These are phyloP conservation scores for rapeseed (Brassica napus) DNA, from an alignment of 345 rosid genomes.

Conservation along the genomic window DNA sequence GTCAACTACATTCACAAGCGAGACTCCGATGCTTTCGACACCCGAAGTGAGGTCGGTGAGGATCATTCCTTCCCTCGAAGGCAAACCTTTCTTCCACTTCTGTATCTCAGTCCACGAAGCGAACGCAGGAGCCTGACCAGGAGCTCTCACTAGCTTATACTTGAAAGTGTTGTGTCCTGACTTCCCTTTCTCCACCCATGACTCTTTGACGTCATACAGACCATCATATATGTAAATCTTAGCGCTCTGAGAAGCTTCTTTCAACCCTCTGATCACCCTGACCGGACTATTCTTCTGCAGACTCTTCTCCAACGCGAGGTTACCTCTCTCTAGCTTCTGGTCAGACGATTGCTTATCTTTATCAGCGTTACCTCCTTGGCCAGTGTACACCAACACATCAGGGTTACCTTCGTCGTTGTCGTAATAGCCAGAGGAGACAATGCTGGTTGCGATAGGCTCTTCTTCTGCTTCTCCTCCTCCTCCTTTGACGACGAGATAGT, in stretches of 20 bases:
- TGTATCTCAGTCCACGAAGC: conserved; percentile 58
- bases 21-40: conserved; percentile 57
- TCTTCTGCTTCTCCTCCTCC: neutral
- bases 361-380: conserved; percentile 78
- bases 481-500: neutral
- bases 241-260: conserved; percentile 38
- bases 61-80: conserved; percentile 63
- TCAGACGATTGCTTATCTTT: conserved; percentile 61
- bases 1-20: conserved; percentile 85
- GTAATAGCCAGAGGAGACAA: conserved; percentile 68
- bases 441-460: neutral
- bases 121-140: conserved; percentile 68
- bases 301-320: conserved; percentile 91
- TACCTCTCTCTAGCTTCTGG: conserved; percentile 92
- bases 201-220: conserved; percentile 58
- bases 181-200: conserved; percentile 77
- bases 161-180: conserved; percentile 74
- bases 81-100: conserved; percentile 53
- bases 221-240: conserved; percentile 76
- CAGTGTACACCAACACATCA: conserved; percentile 73
- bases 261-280: conserved; percentile 72
- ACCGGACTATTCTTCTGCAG: conserved; percentile 62
- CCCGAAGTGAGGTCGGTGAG: conserved; percentile 80
- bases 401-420: conserved; percentile 74
- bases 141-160: conserved; percentile 63